Evolutionary conservation across 768 basidiomycete genomes (phyloP).

Genomic region (Coprinopsis marcescibilis): DNA sequence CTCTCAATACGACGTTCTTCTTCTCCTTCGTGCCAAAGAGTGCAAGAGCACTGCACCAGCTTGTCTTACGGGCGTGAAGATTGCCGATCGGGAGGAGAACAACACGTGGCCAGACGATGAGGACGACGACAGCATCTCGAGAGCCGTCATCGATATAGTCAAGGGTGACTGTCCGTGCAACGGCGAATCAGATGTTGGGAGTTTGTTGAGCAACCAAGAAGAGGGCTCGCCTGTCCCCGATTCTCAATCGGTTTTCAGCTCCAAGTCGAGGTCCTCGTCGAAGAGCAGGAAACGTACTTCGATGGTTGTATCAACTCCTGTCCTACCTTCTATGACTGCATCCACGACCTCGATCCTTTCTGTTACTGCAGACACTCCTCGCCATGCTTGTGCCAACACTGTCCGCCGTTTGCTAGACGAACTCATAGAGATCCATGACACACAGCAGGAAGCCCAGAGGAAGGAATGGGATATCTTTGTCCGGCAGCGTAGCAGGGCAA

Average conservation of each 20-base stretch:
- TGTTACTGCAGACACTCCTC: conserved; percentile 57
- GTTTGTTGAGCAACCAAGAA: conserved; percentile 12
- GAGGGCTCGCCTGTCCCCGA: conserved; percentile 11
- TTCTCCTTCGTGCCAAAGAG: conserved; percentile 67
- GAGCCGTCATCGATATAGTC: conserved; percentile 38
- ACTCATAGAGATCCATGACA: conserved; percentile 79
- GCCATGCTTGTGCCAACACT: conserved; percentile 70
- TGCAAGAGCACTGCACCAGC: conserved; percentile 76
- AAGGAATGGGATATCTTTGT: conserved; percentile 90
- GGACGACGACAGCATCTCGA: conserved; percentile 28
- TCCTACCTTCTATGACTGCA: conserved; percentile 19
- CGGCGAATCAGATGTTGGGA: conserved; percentile 24
- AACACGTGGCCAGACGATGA: conserved; percentile 73
- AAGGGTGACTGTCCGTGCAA: conserved; percentile 40
- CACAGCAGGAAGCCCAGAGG: conserved; percentile 59
- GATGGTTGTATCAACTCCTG: conserved; percentile 20
- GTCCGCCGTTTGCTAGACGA: conserved; percentile 68
- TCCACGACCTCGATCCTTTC: conserved; percentile 51
- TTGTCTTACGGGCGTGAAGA: conserved; percentile 81
- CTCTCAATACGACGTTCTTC: conserved; percentile 70
- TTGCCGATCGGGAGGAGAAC: conserved; percentile 76
- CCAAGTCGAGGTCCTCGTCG: conserved; percentile 47
- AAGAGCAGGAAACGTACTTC: conserved; percentile 44
- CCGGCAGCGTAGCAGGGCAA: conserved; percentile 52
- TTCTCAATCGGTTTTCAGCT: conserved; percentile 22